phyloP scores from a whole-genome alignment of 129 eudicot species.

The Helianthus tuberosus region DNA sequence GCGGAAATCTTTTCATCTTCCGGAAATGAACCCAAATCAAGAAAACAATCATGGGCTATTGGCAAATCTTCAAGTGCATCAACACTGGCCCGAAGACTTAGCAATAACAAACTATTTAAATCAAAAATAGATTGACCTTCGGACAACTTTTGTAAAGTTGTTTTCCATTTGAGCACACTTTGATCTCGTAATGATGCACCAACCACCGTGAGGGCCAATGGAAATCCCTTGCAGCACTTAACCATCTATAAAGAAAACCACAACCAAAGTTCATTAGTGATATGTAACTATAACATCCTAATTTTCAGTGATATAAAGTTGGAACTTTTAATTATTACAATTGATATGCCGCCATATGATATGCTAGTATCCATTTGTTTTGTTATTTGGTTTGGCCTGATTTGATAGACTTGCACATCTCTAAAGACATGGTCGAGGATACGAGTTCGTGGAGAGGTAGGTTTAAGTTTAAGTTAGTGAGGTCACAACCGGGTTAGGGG shows the following conservation, averaged over 20 bases:
- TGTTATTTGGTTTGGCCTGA: no score
- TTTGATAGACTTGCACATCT: no score
- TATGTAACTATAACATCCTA: no score
- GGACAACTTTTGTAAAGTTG: slow-evolving; percentile 26
- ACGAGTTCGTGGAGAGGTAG: no score
- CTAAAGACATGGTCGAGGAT: no score
- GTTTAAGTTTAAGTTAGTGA: no score
- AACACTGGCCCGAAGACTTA: slow-evolving; percentile 35
- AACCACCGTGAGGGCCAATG: slow-evolving; percentile 45
- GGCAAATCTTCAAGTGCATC: slow-evolving; percentile 31
- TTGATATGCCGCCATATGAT: no score
- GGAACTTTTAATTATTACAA: no score
- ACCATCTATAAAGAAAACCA: slow-evolving; percentile 40
- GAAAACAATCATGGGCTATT: slow-evolving; percentile 27
- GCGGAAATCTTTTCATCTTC: slow-evolving; percentile 43
- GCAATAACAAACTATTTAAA: slow-evolving; percentile 24
- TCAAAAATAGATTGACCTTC: slow-evolving; percentile 30
- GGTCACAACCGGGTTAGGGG: no score
- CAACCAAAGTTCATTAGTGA: not conserved
- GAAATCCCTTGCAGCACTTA: slow-evolving; percentile 45
- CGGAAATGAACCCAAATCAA: slow-evolving; percentile 44
- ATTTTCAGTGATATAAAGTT: no score
- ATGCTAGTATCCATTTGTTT: no score
- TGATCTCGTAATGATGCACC: slow-evolving; percentile 43
- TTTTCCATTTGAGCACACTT: slow-evolving; percentile 27